Evolutionary conservation across 2,329 filamentous ascomycete species (phyloP).

Genomic region (Dryadomyces sulphureus): DNA sequence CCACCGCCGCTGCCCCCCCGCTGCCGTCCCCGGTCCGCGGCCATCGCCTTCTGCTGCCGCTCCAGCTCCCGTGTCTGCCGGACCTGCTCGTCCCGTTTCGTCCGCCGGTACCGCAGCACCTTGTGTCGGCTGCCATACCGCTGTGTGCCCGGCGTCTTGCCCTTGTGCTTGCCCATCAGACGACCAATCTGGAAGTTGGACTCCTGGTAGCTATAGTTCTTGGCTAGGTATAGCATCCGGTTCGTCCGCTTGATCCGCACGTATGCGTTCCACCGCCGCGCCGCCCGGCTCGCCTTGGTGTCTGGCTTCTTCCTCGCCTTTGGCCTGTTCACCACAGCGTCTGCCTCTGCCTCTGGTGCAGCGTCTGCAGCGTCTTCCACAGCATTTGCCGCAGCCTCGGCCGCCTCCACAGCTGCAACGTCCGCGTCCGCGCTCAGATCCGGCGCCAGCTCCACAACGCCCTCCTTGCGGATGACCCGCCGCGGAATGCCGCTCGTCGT

Average conservation of each 20-base stretch:
- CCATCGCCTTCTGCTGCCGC: constrained; percentile 14
- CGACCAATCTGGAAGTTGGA: constrained; percentile 44
- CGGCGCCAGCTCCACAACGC: constrained; percentile 6
- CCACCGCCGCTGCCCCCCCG: not conserved
- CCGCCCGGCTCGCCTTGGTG: constrained; percentile 5
- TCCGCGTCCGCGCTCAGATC: not conserved
- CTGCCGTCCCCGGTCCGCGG: constrained; percentile 5
- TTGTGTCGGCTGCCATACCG: constrained; percentile 33
- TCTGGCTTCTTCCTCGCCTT: not conserved
- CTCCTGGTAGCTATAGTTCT: constrained; percentile 43
- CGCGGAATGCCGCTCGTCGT: constrained; percentile 20
- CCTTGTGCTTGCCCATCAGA: constrained; percentile 34
- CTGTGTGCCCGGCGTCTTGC: constrained; percentile 29
- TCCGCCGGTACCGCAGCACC: constrained; percentile 22
- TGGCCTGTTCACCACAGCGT: not conserved
- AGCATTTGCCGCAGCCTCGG: constrained; percentile 1
- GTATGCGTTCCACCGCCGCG: constrained; percentile 12
- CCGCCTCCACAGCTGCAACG: constrained; percentile 2
- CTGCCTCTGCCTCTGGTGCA: constrained; percentile 3
- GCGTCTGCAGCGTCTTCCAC: not conserved
- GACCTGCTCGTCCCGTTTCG: constrained; percentile 7
- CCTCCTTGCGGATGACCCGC: constrained; percentile 16
- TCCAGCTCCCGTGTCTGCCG: constrained; percentile 7
- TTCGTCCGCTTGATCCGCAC: constrained; percentile 10
- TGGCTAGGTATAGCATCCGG: constrained; percentile 10